These are phyloP conservation scores for Microthlaspi erraticum DNA, from an alignment of 345 rosid species.

Conservation along the genomic window DNA sequence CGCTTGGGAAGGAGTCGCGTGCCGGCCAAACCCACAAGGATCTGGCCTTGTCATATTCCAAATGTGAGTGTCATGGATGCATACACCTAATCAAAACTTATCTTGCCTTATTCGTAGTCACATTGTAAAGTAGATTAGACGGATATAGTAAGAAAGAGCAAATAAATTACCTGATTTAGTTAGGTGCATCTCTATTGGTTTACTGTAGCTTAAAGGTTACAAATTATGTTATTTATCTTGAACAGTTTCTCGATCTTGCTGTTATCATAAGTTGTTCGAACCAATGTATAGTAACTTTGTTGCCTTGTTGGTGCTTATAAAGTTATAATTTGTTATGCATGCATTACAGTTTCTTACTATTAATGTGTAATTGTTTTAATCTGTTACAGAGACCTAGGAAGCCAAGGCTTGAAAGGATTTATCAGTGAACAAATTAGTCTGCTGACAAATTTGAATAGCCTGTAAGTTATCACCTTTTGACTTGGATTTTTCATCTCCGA, in stretches of 20 bases:
- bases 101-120: background rate
- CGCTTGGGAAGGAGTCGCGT: conserved; percentile 99
- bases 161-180: background rate
- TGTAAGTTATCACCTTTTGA: conserved; percentile 70
- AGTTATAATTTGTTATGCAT: background rate
- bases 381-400: conserved; percentile 81
- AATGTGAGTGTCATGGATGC: conserved; percentile 59
- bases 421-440: conserved; percentile 83
- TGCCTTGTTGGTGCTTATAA: background rate
- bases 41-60: conserved; percentile 80
- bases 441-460: conserved; percentile 74
- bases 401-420: conserved; percentile 90
- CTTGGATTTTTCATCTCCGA: conserved; percentile 21
- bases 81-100: background rate
- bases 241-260: too few species aligned
- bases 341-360: conserved; percentile 1
- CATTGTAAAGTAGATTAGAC: background rate
- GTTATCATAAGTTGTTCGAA: too few species aligned
- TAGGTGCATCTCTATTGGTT: too few species aligned
- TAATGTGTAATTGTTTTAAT: conserved; percentile 7
- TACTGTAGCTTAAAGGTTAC: too few species aligned
- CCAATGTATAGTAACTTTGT: too few species aligned
- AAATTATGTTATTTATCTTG: too few species aligned
- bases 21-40: conserved; percentile 65
- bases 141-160: background rate